phyloP scores from a whole-genome alignment of 148 eudicot genomes.

The Oxyria digyna region DNA sequence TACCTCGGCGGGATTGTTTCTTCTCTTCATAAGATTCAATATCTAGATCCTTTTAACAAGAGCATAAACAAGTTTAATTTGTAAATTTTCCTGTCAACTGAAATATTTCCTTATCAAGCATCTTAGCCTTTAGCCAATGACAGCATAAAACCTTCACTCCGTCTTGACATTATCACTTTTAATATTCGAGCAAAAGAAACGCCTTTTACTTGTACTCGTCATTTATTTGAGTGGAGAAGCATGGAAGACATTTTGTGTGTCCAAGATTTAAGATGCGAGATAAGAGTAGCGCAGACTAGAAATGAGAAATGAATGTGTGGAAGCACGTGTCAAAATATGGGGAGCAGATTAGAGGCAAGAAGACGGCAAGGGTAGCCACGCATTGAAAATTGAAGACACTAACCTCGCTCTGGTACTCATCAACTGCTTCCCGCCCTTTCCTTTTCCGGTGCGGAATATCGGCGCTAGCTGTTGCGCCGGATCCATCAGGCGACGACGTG shows the following conservation, averaged over 20 bases:
- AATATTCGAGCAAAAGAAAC: too few species aligned
- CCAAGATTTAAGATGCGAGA: too few species aligned
- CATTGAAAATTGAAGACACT: background rate
- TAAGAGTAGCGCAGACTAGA: background rate
- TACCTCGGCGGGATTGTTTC: slow-evolving; percentile 35
- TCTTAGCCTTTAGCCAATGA: too few species aligned
- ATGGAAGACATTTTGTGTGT: background rate
- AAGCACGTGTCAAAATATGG: too few species aligned
- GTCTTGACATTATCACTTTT: background rate
- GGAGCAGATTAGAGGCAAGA: too few species aligned
- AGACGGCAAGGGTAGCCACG: too few species aligned
- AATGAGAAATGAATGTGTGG: too few species aligned
- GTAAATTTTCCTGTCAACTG: too few species aligned
- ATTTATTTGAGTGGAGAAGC: too few species aligned
- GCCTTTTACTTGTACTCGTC: too few species aligned
- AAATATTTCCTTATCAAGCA: too few species aligned
- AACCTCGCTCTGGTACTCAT: slow-evolving; percentile 5
- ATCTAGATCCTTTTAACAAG: slow-evolving; percentile 37
- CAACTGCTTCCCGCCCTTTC: slow-evolving; percentile 6
- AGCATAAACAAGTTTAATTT: background rate
- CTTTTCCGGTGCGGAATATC: slow-evolving; percentile 4
- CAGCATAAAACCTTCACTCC: background rate
- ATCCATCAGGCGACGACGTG: slow-evolving; percentile 2
- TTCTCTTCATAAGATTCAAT: slow-evolving; percentile 41
- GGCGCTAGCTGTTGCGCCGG: slow-evolving; percentile 1